Evolutionary conservation across 805 yeast species (phyloP), one percentile per base, ranked within the genome.

Genomic region (Clavispora fructus): DNA sequence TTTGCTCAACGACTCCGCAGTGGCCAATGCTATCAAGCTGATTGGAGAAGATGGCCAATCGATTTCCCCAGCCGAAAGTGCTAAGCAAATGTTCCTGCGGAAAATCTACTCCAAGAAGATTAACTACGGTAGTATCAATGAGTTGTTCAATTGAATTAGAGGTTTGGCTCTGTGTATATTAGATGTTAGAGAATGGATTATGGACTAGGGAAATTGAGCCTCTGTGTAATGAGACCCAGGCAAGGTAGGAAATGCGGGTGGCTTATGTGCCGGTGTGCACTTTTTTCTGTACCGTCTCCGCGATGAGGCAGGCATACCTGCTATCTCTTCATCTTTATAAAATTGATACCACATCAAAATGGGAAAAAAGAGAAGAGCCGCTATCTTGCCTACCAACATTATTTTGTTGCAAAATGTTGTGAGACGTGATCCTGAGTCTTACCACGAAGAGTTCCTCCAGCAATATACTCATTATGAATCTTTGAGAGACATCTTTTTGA

Each of bases 381-480:
- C 97, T 40, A 77, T 91, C 47, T 73, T 92, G 62, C 98, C 98
- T 10, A 87, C 90, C 16, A 94, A 94, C 67, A 86, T 94, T 61
- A 91, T 95, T 33, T 71, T 92, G 51, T 69, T 94, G 49, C 99
- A 94, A 69, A 94, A 94, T 64, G 75, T 94, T 53, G 95, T 94
- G 9, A 85, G 91, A 56, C 77, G 97, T 58, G 99, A 94, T 64
- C 97, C 99, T 2, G 86, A 79, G 56, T 91, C 98, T 0, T 94
- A 94, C 63, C 81, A 82, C 49, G 99, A 94, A 66, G 99, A 94
- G 65, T 94, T 94, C 65, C 65, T 85, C 35, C 94, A 90, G 58
- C 99, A 94, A 63, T 89, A 85, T 62, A 80, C 94, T 43, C 98
- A 94, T 64, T 94, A 94, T 66, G 90, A 85, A 62, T 87, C 98